phyloP scores from a whole-genome alignment of 208 protist genomes.

The Crithidia sp. region DNA sequence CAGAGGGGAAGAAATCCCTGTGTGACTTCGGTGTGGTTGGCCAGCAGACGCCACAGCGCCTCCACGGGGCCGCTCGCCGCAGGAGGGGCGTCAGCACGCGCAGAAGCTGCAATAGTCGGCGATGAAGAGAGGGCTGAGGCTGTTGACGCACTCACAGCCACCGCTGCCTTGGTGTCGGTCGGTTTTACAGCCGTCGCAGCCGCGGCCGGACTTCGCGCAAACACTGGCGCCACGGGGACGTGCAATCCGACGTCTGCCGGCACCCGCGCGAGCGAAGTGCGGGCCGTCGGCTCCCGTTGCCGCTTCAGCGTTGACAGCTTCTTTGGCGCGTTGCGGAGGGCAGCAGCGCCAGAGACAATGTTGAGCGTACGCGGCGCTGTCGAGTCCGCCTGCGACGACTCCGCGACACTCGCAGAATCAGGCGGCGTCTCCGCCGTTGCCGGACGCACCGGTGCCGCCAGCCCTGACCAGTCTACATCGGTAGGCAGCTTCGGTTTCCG shows the following conservation, averaged over 20 bases:
- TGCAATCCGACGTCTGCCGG: constrained; percentile 1
- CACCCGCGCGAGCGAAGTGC: not conserved
- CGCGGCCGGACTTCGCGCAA: not conserved
- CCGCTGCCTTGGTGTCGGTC: too few relatives aligned
- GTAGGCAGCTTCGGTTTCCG: not conserved
- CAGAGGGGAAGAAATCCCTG: constrained; percentile 29
- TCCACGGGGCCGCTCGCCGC: not conserved
- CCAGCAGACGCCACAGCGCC: constrained; percentile 20
- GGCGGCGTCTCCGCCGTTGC: not conserved
- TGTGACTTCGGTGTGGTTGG: constrained; percentile 20
- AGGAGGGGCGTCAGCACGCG: not conserved
- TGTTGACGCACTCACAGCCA: too few relatives aligned
- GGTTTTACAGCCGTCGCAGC: too few relatives aligned
- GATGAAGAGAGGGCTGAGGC: not conserved
- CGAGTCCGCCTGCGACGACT: not conserved
- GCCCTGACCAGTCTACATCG: not conserved
- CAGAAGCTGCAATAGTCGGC: not conserved
- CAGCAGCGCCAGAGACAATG: constrained; percentile 23
- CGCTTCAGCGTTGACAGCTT: constrained; percentile 4
- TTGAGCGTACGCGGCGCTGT: constrained; percentile 20
- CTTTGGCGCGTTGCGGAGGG: constrained; percentile 11
- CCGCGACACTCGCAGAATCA: not conserved
- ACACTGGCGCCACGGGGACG: constrained; percentile 21
- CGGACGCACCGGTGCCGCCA: not conserved
- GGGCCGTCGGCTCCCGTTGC: constrained; percentile 3